Conservation (phyloP, 108 stramenopile species). For the Pseudonitzschia multistriata region DNA sequence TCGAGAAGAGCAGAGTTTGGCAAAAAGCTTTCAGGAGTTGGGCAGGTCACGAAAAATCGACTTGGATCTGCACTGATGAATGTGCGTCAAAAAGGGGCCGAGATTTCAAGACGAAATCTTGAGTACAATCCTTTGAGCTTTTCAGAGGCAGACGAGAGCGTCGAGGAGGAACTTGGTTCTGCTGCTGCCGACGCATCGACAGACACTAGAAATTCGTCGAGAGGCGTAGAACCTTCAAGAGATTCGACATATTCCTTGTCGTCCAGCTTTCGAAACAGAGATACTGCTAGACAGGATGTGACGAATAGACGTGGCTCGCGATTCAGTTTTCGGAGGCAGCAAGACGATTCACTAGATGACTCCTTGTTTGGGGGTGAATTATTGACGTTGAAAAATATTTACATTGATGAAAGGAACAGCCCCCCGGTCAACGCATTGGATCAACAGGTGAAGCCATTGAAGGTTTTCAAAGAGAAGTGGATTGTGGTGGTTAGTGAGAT, state of each 20-base stretch:
- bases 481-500: conserved; percentile 19
- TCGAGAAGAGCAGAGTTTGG: conserved; percentile 24
- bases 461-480: conserved; percentile 29
- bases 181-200: not conserved
- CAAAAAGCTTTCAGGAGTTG: conserved; percentile 33
- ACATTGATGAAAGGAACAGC: not conserved
- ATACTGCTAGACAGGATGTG: not conserved
- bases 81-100: conserved; percentile 35
- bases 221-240: no score
- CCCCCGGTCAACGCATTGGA: not conserved
- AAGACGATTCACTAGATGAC: conserved; percentile 3
- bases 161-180: not conserved
- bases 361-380: conserved; percentile 11
- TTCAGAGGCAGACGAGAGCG: no score
- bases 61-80: conserved; percentile 42
- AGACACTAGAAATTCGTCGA: no score
- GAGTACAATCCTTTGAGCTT: no score
- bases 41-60: conserved; percentile 29
- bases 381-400: conserved; percentile 20
- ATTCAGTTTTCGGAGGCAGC: conserved; percentile 28
- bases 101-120: conserved; percentile 12
- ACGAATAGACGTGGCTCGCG: conserved; percentile 8
- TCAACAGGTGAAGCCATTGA: conserved; percentile 12
- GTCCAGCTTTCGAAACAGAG: not conserved
- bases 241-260: not conserved